Conservation (phyloP, 1,139 yeast species). For the Candida dubliniensis region DNA sequence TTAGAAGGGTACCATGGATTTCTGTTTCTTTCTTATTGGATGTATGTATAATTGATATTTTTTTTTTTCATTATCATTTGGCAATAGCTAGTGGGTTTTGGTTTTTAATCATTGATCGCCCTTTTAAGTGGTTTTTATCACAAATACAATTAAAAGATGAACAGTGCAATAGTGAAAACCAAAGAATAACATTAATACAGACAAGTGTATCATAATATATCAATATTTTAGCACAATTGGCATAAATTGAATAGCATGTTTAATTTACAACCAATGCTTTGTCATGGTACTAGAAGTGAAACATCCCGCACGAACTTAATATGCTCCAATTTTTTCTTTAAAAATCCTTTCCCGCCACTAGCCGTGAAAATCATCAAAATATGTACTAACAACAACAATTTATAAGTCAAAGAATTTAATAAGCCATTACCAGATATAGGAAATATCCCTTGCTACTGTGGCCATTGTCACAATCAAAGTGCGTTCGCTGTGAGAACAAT, state of each 20-base stretch:
- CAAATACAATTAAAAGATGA: too few relatives aligned
- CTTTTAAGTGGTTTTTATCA: too few relatives aligned
- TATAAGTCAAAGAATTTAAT: constrained; percentile 30
- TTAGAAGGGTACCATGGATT: constrained; percentile 21
- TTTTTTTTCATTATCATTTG: neutral
- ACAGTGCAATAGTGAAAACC: too few relatives aligned
- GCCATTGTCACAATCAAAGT: constrained; percentile 47
- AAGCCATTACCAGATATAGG: constrained; percentile 31
- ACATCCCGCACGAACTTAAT: neutral
- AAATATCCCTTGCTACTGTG: constrained; percentile 32
- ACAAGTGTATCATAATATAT: too few relatives aligned
- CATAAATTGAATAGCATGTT: too few relatives aligned
- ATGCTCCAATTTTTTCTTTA: constrained; percentile 16
- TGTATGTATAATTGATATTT: constrained; percentile 21
- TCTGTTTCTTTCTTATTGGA: constrained; percentile 32
- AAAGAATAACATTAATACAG: too few relatives aligned
- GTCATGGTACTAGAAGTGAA: too few relatives aligned
- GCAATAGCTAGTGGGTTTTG: too few relatives aligned
- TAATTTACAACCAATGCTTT: too few relatives aligned
- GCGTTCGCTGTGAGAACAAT: constrained; percentile 44
- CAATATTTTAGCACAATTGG: too few relatives aligned
- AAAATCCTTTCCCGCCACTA: constrained; percentile 20
- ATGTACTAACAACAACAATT: neutral
- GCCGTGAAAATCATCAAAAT: neutral
- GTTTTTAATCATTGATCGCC: too few relatives aligned